Evolutionary conservation across 768 basidiomycete species (phyloP).

Genomic region (Fistulinella prunicolor): DNA sequence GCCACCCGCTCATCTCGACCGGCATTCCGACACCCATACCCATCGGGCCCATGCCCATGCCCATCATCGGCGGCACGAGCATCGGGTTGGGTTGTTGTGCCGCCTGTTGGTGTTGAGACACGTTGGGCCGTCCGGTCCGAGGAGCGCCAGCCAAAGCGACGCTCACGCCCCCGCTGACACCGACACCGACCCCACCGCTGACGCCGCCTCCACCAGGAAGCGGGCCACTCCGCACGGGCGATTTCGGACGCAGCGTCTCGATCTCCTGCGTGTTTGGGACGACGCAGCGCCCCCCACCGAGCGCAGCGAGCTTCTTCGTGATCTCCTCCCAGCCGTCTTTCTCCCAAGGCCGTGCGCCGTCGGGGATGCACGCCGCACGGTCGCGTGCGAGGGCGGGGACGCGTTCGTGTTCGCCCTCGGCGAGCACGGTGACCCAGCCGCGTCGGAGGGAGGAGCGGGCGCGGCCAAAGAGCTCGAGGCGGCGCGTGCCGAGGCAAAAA

Average conservation of each 20-base stretch:
- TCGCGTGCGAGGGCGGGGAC: conserved; percentile 37
- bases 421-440: conserved; percentile 90
- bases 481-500: conserved; percentile 90
- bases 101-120: conserved; percentile 16
- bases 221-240: conserved; percentile 55
- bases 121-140: conserved; percentile 16
- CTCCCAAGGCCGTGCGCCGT: conserved; percentile 47
- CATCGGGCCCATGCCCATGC: conserved; percentile 41
- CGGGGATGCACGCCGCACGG: conserved; percentile 27
- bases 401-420: conserved; percentile 57
- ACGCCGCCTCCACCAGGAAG: conserved; percentile 25
- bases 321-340: conserved; percentile 63
- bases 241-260: conserved; percentile 81
- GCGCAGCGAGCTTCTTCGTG: conserved; percentile 47
- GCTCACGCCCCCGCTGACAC: conserved; percentile 20
- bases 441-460: conserved; percentile 64
- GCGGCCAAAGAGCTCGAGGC: conserved; percentile 87
- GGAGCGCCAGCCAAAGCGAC: too few species aligned
- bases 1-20: conserved; percentile 34
- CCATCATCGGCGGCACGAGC: conserved; percentile 41
- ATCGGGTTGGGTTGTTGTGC: conserved; percentile 25
- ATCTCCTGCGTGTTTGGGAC: conserved; percentile 79
- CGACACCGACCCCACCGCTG: conserved; percentile 21
- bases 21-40: conserved; percentile 37
- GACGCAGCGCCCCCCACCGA: conserved; percentile 50